These are phyloP conservation scores for Phytophthora pluvialis DNA, from an alignment of 352 stramenopile species.

Conservation along the genomic window DNA sequence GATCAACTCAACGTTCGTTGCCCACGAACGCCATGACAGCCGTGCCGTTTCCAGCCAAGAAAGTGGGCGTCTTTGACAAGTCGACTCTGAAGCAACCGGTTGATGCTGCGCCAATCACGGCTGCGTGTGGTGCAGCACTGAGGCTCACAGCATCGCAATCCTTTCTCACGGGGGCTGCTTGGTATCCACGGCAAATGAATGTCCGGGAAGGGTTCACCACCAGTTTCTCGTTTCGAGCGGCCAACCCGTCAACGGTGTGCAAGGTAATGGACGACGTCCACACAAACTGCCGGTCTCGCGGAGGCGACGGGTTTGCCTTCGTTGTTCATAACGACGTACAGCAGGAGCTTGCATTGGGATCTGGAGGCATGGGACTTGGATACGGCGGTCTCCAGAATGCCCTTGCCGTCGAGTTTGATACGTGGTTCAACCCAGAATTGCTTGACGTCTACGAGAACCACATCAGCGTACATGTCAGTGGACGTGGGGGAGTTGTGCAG, in stretches of 20 bases:
- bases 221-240: slow-evolving; percentile 82
- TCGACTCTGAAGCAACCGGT: slow-evolving; percentile 11
- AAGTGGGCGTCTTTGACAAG: slow-evolving; percentile 36
- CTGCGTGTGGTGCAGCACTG: slow-evolving; percentile 70
- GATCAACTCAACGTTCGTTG: slow-evolving; percentile 38
- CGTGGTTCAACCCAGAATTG: slow-evolving; percentile 91
- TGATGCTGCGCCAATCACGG: slow-evolving; percentile 44
- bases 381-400: slow-evolving; percentile 89
- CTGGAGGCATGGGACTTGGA: slow-evolving; percentile 77
- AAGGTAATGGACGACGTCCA: slow-evolving; percentile 88
- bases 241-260: slow-evolving; percentile 88
- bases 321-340: slow-evolving; percentile 83
- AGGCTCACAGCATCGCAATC: slow-evolving; percentile 80
- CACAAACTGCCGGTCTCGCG: slow-evolving; percentile 82
- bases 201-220: slow-evolving; percentile 93
- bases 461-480: slow-evolving; percentile 84
- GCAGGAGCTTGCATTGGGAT: slow-evolving; percentile 63
- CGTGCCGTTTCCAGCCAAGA: slow-evolving; percentile 51
- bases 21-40: slow-evolving; percentile 53
- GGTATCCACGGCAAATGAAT: slow-evolving; percentile 91
- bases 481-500: slow-evolving; percentile 39
- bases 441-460: slow-evolving; percentile 93
- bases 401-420: slow-evolving; percentile 93
- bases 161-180: slow-evolving; percentile 85
- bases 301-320: slow-evolving; percentile 83